Evolutionary conservation across 495 filamentous ascomycete species (phyloP), one percentile per base, ranked within the genome.

Genomic region (Penicillium verhagenii): DNA sequence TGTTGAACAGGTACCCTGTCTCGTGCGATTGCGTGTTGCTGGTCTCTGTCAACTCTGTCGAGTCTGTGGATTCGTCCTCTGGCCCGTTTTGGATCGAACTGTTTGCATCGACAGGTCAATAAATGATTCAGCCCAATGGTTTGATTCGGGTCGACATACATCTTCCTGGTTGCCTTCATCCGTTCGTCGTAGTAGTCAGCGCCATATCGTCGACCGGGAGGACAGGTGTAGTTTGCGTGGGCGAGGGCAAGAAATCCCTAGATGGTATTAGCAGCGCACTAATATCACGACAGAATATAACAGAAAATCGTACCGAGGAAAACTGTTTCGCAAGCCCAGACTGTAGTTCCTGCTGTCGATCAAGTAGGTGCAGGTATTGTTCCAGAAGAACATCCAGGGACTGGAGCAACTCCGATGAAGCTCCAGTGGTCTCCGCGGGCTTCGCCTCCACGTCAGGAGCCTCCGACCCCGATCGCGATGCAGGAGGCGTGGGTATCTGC

Each of bases 111-210:
- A 35, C 31, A n/a, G 13, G 26, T 53, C 26, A 53, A 47, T 20
- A 19, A 46, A 10, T 19, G 1, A 18, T 18, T 10, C 14, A 14
- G 21, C 2, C 9, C 4, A 35, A 33, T 25, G 45, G 14, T 19
- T 28, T 18, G 3, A 44, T 44, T 6, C 4, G 18, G 29, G 31
- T 6, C 3, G 25, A 35, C 59, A 38, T 61, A 76, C 75, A 79
- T 68, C 63, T 76, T 74, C 42, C 67, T 60, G 1, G 67, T 75
- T 14, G 88, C 85, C 55, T 86, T 83, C 86, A 90, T 90, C 47
- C 87, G 76, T 56, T 80, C 81, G 68, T 90, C 87, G 64, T 87
- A 92, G 65, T 81, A 80, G 54, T 89, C 86, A 46, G 73, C 73
- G 20, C 86, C 86, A 66, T 86, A 90, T 44, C 80, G 72, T 47